Evolutionary conservation across 768 basidiomycete genomes (phyloP).

Genomic region (Mycena pura): DNA sequence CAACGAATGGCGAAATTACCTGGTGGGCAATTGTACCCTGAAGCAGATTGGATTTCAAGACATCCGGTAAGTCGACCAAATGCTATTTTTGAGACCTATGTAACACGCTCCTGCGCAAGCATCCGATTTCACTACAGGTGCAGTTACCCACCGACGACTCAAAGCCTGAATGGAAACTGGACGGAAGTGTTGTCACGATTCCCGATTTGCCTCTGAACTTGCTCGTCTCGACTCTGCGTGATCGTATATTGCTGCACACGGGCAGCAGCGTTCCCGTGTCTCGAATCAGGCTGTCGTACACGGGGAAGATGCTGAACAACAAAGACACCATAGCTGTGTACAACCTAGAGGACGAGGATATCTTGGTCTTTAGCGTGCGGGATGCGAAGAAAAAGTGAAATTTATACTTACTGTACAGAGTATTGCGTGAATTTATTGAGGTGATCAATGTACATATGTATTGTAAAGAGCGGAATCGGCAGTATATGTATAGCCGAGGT

Average conservation of each 20-base stretch:
- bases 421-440: slow-evolving; percentile 13
- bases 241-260: slow-evolving; percentile 81
- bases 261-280: slow-evolving; percentile 84
- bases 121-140: slow-evolving; percentile 85
- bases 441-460: neutral
- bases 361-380: slow-evolving; percentile 77
- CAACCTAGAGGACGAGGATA: slow-evolving; percentile 92
- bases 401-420: slow-evolving; percentile 3
- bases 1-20: slow-evolving; percentile 87
- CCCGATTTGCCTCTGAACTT: slow-evolving; percentile 85
- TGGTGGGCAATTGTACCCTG: slow-evolving; percentile 83
- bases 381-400: slow-evolving; percentile 75
- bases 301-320: slow-evolving; percentile 88
- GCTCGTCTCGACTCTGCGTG: slow-evolving; percentile 87
- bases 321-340: slow-evolving; percentile 82
- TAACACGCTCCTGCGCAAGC: slow-evolving; percentile 45
- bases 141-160: slow-evolving; percentile 84
- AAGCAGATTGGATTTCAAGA: slow-evolving; percentile 88
- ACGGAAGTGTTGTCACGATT: slow-evolving; percentile 79
- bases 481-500: too few species aligned
- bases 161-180: slow-evolving; percentile 93
- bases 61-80: slow-evolving; percentile 66
- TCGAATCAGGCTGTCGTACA: slow-evolving; percentile 79
- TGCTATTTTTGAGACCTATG: neutral
- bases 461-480: neutral